These are phyloP conservation scores for Primulina huaijiensis DNA, from an alignment of 257 asterid genomes.

Conservation along the genomic window DNA sequence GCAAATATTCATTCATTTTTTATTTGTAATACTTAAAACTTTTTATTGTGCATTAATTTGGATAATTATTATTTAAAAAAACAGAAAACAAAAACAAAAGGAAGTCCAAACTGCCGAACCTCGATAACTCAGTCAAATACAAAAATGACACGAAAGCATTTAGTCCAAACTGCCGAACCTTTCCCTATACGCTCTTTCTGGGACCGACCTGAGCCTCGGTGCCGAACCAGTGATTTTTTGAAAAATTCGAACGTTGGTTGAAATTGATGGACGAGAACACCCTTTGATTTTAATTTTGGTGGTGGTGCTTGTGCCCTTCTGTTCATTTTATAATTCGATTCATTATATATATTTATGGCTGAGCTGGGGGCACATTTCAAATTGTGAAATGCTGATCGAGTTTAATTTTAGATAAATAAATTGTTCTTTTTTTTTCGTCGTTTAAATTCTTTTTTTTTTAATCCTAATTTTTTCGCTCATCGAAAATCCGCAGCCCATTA, in stretches of 20 bases:
- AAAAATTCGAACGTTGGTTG: slow-evolving; percentile 68
- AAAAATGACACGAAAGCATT: slow-evolving; percentile 8
- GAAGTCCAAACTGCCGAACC: no score
- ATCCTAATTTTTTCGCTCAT: no score
- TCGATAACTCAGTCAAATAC: background rate
- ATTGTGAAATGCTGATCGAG: no score
- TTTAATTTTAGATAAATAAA: no score
- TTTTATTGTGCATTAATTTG: background rate
- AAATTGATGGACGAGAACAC: slow-evolving; percentile 26
- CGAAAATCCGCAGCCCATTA: no score
- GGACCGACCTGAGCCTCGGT: slow-evolving; percentile 37
- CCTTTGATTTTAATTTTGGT: slow-evolving; percentile 32
- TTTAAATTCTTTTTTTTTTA: no score
- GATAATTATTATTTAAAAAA: no score
- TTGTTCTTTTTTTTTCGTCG: no score
- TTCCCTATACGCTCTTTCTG: background rate
- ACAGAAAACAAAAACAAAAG: background rate
- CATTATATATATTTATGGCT: background rate
- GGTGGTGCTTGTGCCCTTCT: slow-evolving; percentile 5
- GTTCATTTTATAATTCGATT: background rate
- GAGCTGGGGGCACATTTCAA: no score
- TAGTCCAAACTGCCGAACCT: background rate
- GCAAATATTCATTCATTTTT: no score
- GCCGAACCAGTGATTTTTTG: slow-evolving; percentile 68
- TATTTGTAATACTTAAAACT: no score